Conservation (phyloP, 192 early-diverging fungal genomes). For the Thamnidium elegans region DNA sequence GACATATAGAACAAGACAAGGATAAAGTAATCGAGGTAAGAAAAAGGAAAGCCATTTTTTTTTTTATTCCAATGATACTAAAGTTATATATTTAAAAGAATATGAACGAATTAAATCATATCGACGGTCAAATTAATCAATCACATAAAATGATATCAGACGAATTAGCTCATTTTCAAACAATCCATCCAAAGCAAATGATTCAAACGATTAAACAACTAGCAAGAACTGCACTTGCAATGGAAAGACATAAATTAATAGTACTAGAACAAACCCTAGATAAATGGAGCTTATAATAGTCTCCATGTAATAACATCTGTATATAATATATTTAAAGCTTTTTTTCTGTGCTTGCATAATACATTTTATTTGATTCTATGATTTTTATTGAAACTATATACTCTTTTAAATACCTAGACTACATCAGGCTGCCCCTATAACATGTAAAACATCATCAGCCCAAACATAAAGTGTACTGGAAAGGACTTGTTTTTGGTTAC, state of each 20-base stretch:
- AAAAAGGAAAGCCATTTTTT: not conserved
- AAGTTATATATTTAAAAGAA: constrained; percentile 25
- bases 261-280: constrained; percentile 12
- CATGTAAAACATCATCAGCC: no score
- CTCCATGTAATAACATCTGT: no score
- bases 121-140: constrained; percentile 40
- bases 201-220: not conserved
- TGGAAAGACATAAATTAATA: constrained; percentile 21
- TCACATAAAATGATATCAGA: constrained; percentile 47
- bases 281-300: not conserved
- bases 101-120: constrained; percentile 37
- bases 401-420: no score
- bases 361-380: no score
- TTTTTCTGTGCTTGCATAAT: no score
- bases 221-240: not conserved
- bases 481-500: not conserved
- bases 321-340: no score
- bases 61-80: constrained; percentile 4
- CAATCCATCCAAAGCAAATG: constrained; percentile 38
- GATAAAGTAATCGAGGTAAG: constrained; percentile 40
- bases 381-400: no score
- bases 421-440: no score
- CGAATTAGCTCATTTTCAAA: constrained; percentile 47
- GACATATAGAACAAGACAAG: constrained; percentile 39
- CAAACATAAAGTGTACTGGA: no score